Percentiles rank a stretch among this genome's conserved stretches.
phyloP scores from a whole-genome alignment of 1,284 basidiomycete genomes.

The Pseudozyma sp. region DNA sequence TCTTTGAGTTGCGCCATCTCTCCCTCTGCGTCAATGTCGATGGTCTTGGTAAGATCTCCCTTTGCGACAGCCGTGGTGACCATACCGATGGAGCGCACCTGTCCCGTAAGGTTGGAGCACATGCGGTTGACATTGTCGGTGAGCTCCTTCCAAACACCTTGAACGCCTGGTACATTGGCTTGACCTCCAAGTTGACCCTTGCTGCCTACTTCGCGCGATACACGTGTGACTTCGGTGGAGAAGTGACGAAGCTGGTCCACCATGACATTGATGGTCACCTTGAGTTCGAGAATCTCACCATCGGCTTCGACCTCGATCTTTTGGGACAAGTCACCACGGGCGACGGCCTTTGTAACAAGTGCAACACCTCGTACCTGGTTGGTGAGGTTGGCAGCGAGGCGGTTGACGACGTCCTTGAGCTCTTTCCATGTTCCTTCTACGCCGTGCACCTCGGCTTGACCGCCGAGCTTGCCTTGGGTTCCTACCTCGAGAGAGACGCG shows the following conservation, averaged over 20 bases:
- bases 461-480: slow-evolving; percentile 70
- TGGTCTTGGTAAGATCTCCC: slow-evolving; percentile 72
- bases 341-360: slow-evolving; percentile 96
- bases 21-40: slow-evolving; percentile 82
- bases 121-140: slow-evolving; percentile 84
- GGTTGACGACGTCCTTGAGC: slow-evolving; percentile 69
- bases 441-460: slow-evolving; percentile 68
- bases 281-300: slow-evolving; percentile 95
- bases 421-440: slow-evolving; percentile 70
- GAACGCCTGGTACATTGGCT: slow-evolving; percentile 68
- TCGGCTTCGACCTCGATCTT: slow-evolving; percentile 97
- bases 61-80: slow-evolving; percentile 91
- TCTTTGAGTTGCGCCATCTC: slow-evolving; percentile 87
- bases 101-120: slow-evolving; percentile 91
- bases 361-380: slow-evolving; percentile 95
- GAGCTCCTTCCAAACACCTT: slow-evolving; percentile 69
- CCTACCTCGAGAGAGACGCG: slow-evolving; percentile 86
- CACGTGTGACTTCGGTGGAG: slow-evolving; percentile 94
- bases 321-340: slow-evolving; percentile 91
- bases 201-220: slow-evolving; percentile 74
- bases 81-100: slow-evolving; percentile 88
- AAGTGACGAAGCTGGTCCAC: slow-evolving; percentile 85
- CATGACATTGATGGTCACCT: slow-evolving; percentile 99
- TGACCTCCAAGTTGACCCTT: slow-evolving; percentile 67
- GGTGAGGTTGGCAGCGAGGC: slow-evolving; percentile 75